Evolutionary conservation across 2,329 filamentous ascomycete species (phyloP).

Genomic region (Cordyceps javanica): DNA sequence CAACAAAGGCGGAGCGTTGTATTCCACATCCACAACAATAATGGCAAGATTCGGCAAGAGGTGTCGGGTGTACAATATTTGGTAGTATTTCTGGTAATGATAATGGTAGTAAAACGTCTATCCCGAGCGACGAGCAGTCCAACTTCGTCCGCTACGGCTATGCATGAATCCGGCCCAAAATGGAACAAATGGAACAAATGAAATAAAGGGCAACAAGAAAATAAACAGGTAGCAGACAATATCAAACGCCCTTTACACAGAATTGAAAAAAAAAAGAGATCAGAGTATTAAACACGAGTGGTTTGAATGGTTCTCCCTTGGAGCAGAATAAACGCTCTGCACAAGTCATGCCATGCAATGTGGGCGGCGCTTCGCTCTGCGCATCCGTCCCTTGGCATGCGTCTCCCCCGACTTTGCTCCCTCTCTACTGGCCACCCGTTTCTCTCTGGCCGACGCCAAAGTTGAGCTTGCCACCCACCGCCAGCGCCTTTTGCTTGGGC

Average conservation of each 20-base stretch:
- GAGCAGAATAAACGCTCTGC: not conserved
- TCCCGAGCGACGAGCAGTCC: not conserved
- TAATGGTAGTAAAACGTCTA: not conserved
- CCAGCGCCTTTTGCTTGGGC: conserved; percentile 8
- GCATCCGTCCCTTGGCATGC: not conserved
- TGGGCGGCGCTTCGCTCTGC: not conserved
- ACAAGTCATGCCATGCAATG: not conserved
- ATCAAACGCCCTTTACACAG: not conserved
- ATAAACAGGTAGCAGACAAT: too few species aligned
- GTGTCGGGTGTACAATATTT: not conserved
- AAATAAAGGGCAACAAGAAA: too few species aligned
- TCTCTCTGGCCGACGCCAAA: conserved; percentile 10
- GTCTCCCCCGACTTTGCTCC: not conserved
- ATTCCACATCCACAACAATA: too few species aligned
- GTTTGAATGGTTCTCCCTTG: not conserved
- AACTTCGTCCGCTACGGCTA: not conserved
- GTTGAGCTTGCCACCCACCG: conserved; percentile 9
- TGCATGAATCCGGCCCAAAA: not conserved
- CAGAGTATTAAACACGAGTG: too few species aligned
- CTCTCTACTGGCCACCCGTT: not conserved
- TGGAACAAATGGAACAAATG: not conserved
- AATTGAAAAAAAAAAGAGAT: not conserved
- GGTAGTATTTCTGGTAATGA: not conserved
- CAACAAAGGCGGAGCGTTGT: too few species aligned
- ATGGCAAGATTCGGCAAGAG: too few species aligned